Percentiles rank a stretch among this genome's conserved stretches.
These are phyloP conservation scores for Elongisporangium prolatum DNA, from an alignment of 352 stramenopile genomes.

Conservation along the genomic window DNA sequence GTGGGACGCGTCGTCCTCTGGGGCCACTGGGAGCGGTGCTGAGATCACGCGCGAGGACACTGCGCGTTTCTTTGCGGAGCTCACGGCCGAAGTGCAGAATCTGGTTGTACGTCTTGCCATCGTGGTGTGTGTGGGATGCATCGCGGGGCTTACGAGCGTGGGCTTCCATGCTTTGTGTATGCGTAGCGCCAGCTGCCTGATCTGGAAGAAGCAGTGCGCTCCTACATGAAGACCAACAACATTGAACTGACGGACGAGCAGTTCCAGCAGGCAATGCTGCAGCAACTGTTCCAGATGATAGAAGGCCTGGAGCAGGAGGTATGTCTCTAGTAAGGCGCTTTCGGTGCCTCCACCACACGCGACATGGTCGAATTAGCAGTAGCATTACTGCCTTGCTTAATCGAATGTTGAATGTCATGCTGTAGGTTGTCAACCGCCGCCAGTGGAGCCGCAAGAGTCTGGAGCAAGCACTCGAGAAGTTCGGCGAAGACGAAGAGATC, in stretches of 20 bases:
- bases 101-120: constrained; percentile 50
- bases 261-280: constrained; percentile 67
- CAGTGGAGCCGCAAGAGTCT: constrained; percentile 60
- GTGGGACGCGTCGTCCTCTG: constrained; percentile 66
- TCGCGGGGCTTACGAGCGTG: constrained; percentile 2
- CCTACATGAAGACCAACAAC: constrained; percentile 69
- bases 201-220: constrained; percentile 54
- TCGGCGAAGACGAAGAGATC: constrained; percentile 52
- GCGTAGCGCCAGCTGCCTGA: constrained; percentile 57
- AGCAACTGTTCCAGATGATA: constrained; percentile 75
- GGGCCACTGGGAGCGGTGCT: constrained; percentile 4
- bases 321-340: not conserved
- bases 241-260: constrained; percentile 59
- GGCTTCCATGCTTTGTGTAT: constrained; percentile 1
- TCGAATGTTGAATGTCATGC: not conserved
- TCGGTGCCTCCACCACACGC: not conserved
- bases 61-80: constrained; percentile 65
- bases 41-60: constrained; percentile 63
- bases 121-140: not conserved
- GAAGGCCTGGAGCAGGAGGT: constrained; percentile 56
- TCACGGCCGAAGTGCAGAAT: constrained; percentile 52
- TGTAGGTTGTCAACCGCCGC: constrained; percentile 43
- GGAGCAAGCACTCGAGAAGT: constrained; percentile 57
- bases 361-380: not conserved
- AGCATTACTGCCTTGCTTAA: not conserved